phyloP scores from a whole-genome alignment of 2,329 filamentous ascomycete species.

The Penicillium nordicum region DNA sequence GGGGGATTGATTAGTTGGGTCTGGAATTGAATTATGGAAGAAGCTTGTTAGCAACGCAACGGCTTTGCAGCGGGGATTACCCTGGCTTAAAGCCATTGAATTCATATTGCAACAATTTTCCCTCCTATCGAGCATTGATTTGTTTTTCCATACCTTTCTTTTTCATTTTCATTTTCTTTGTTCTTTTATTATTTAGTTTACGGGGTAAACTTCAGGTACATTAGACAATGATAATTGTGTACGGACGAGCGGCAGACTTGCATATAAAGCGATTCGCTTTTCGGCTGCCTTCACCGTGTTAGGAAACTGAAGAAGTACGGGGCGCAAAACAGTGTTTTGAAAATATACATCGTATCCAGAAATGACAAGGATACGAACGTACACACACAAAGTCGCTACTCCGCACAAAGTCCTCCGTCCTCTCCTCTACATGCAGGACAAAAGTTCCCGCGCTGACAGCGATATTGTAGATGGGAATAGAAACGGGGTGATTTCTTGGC shows the following conservation, averaged over 20 bases:
- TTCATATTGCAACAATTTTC: background rate
- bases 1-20: background rate
- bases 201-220: background rate
- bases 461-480: background rate
- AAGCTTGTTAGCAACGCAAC: conserved; percentile 11
- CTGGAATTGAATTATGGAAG: background rate
- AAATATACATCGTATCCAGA: background rate
- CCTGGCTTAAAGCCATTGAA: background rate
- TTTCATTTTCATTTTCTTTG: too few relatives aligned
- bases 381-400: background rate
- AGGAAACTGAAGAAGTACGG: background rate
- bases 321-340: background rate
- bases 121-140: background rate
- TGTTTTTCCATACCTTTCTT: background rate
- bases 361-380: background rate
- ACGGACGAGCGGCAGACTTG: background rate
- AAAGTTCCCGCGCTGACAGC: conserved; percentile 8
- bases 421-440: background rate
- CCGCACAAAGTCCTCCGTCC: background rate
- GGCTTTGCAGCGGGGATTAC: background rate
- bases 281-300: too few relatives aligned
- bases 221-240: background rate
- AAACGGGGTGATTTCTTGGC: background rate
- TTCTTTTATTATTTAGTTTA: background rate
- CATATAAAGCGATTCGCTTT: background rate